phyloP scores from a whole-genome alignment of 2,329 filamentous ascomycete species.

The Sporothrix pallida region DNA sequence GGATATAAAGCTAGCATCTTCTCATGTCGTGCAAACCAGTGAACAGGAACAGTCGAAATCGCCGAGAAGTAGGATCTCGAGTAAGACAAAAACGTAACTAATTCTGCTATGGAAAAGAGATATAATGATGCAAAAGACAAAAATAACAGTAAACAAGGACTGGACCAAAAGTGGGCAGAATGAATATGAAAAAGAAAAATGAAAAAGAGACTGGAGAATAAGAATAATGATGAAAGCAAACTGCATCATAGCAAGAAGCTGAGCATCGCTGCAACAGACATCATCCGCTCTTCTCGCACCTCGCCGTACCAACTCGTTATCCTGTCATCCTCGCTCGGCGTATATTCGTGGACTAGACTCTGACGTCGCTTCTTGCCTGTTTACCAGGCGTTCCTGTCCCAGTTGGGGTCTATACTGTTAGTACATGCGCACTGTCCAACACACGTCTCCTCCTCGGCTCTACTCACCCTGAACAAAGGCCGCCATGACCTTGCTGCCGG shows the following conservation, averaged over 20 bases:
- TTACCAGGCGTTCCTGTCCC: conserved; percentile 91
- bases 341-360: neutral
- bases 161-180: neutral
- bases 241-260: neutral
- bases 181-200: neutral
- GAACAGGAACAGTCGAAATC: too few species aligned
- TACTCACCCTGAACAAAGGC: conserved; percentile 88
- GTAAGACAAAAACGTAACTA: neutral
- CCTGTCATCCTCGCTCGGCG: neutral
- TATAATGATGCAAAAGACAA: neutral
- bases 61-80: too few species aligned
- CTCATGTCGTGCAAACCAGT: too few species aligned
- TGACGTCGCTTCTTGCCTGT: too few species aligned
- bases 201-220: neutral
- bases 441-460: neutral
- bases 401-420: conserved; percentile 70
- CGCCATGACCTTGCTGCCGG: conserved; percentile 93
- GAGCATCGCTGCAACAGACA: neutral
- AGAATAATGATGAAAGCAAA: neutral
- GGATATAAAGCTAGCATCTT: too few species aligned
- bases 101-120: conserved; percentile 7
- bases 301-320: neutral
- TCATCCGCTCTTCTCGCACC: neutral
- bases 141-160: neutral
- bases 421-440: neutral